Percentiles rank a stretch among this genome's conserved stretches.
These are phyloP conservation scores for Diaporthe vexans DNA, from an alignment of 2,329 filamentous ascomycete species.

Conservation along the genomic window DNA sequence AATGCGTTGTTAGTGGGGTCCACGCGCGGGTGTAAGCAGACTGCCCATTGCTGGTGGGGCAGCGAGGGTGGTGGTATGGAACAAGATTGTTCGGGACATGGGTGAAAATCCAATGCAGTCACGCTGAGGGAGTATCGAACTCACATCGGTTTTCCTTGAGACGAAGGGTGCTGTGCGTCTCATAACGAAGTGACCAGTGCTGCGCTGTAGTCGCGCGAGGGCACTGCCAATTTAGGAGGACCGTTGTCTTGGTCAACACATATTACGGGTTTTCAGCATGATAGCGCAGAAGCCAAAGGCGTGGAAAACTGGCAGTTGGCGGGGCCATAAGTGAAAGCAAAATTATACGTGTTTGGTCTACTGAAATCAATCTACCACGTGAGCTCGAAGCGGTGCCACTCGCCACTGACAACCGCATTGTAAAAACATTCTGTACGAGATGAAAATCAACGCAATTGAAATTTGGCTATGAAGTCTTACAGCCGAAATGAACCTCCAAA, in stretches of 20 bases:
- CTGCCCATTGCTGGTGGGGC: not conserved
- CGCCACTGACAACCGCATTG: not conserved
- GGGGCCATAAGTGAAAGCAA: not conserved
- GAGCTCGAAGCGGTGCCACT: not conserved
- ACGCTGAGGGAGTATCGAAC: not conserved
- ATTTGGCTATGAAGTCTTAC: not conserved
- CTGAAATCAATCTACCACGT: not conserved
- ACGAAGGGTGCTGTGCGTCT: not conserved
- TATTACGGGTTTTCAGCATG: not conserved
- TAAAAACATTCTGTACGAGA: not conserved
- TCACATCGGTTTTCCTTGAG: rapidly evolving
- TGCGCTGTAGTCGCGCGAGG: not conserved
- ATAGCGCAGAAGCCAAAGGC: not conserved
- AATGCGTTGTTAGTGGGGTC: not conserved
- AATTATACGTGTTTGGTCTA: too few species aligned
- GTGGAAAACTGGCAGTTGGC: not conserved
- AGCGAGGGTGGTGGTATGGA: not conserved
- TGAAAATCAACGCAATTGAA: not conserved
- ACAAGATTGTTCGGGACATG: not conserved
- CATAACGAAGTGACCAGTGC: not conserved
- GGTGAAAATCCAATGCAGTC: too few species aligned
- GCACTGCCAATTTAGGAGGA: not conserved
- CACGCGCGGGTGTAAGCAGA: too few species aligned
- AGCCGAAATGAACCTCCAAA: not conserved
- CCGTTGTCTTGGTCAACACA: not conserved